phyloP scores from a whole-genome alignment of 257 asterid genomes.

The Capsicum pubescens region DNA sequence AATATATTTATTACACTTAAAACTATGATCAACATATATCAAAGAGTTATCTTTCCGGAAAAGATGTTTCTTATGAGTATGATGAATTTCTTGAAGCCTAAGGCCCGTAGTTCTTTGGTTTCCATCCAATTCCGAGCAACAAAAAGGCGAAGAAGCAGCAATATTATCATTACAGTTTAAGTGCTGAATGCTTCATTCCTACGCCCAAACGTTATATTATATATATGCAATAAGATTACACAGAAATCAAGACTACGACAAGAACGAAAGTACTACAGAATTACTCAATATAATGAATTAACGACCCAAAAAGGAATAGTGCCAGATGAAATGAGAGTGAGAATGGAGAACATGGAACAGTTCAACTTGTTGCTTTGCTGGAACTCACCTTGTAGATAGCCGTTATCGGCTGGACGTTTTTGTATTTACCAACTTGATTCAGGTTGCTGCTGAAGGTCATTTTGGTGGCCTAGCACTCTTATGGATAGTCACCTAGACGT shows the following conservation, averaged over 20 bases:
- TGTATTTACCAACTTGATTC: too few species aligned
- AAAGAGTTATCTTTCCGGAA: background rate
- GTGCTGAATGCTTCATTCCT: background rate
- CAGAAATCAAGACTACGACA: background rate
- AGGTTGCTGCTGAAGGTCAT: too few species aligned
- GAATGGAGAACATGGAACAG: too few species aligned
- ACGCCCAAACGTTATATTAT: background rate
- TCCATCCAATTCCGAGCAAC: background rate
- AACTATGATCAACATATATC: conserved; percentile 23
- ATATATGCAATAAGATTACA: background rate
- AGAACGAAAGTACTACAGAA: background rate
- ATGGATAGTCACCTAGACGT: too few species aligned
- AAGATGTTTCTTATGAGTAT: background rate
- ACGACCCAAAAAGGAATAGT: background rate
- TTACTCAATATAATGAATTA: background rate
- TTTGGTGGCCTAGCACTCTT: too few species aligned
- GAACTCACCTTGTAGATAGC: too few species aligned
- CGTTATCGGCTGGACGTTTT: too few species aligned
- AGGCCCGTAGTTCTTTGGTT: background rate
- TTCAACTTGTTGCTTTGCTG: too few species aligned
- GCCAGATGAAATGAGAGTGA: too few species aligned
- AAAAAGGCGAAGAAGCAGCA: background rate
- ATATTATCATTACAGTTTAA: background rate
- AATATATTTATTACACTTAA: background rate
- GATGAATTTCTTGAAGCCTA: background rate